Conservation (phyloP, 2,329 filamentous ascomycete genomes). For the Fusarium denticulatum region DNA sequence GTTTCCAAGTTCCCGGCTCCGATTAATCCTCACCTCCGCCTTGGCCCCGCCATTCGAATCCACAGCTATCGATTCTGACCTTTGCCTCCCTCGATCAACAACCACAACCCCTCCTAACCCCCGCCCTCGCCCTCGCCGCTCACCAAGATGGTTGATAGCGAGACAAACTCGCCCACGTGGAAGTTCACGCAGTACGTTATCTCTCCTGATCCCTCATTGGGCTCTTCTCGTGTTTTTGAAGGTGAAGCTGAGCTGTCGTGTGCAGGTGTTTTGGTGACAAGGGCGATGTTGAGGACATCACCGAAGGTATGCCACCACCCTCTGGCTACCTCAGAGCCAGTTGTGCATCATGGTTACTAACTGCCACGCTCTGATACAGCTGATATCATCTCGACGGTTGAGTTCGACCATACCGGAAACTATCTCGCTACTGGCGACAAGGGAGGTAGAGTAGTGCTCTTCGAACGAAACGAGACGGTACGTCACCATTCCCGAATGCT, state of each 20-base stretch:
- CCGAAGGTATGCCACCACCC: constrained; percentile 74
- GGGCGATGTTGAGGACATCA: constrained; percentile 98
- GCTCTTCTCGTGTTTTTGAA: constrained; percentile 3
- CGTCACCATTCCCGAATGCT: constrained; percentile 44
- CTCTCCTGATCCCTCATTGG: background rate
- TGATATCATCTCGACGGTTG: constrained; percentile 91
- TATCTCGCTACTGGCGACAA: constrained; percentile 92
- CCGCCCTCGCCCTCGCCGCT: constrained; percentile 47
- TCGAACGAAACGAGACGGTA: constrained; percentile 96
- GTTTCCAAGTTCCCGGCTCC: constrained; percentile 18
- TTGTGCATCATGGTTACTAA: constrained; percentile 31
- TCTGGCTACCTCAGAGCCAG: constrained; percentile 22
- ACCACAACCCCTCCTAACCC: constrained; percentile 38
- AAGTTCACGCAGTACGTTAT: constrained; percentile 96
- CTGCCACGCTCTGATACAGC: constrained; percentile 59
- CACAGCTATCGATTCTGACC: constrained; percentile 32
- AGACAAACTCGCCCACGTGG: constrained; percentile 95
- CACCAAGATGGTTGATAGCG: constrained; percentile 93
- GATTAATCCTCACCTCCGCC: constrained; percentile 31
- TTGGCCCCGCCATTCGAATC: constrained; percentile 33
- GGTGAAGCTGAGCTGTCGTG: constrained; percentile 32
- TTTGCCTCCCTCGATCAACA: constrained; percentile 38
- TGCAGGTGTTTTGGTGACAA: constrained; percentile 98
- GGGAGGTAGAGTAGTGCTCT: constrained; percentile 84
- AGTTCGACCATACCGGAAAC: constrained; percentile 90